Evolutionary conservation across 768 basidiomycete genomes (phyloP).

Genomic region (Lepiota brunneoincarnata): DNA sequence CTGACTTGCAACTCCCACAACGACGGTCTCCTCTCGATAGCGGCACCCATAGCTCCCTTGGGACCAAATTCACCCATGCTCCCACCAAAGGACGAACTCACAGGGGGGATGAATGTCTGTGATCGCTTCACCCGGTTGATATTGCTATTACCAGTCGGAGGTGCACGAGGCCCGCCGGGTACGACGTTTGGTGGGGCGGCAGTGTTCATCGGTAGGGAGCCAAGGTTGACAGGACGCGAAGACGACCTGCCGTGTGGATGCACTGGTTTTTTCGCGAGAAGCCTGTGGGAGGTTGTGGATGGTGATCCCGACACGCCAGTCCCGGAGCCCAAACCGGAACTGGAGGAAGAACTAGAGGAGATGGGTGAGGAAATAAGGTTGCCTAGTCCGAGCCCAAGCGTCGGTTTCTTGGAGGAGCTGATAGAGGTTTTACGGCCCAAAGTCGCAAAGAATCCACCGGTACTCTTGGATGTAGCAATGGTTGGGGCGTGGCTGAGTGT

Average conservation of each 20-base stretch:
- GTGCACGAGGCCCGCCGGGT: constrained; percentile 60
- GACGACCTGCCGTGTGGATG: neutral
- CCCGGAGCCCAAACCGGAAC: neutral
- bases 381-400: neutral
- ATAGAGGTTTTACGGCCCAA: constrained; percentile 70
- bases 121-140: constrained; percentile 57
- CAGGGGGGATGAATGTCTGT: constrained; percentile 55
- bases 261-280: constrained; percentile 9
- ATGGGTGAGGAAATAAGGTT: constrained; percentile 18
- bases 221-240: neutral
- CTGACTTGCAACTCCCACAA: constrained; percentile 26
- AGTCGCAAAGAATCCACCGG: constrained; percentile 67
- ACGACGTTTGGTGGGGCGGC: constrained; percentile 1
- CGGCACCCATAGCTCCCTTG: constrained; percentile 24
- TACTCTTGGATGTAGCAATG: neutral
- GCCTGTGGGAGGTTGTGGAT: constrained; percentile 1
- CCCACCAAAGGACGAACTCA: constrained; percentile 27
- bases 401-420: constrained; percentile 19
- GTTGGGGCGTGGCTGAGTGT: neutral
- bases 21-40: constrained; percentile 36
- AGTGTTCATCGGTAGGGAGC: constrained; percentile 4
- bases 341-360: constrained; percentile 16
- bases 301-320: constrained; percentile 7
- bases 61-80: constrained; percentile 12
- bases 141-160: constrained; percentile 54